These are phyloP conservation scores for Schizonepeta tenuifolia DNA, from an alignment of 257 asterid species.

Conservation along the genomic window DNA sequence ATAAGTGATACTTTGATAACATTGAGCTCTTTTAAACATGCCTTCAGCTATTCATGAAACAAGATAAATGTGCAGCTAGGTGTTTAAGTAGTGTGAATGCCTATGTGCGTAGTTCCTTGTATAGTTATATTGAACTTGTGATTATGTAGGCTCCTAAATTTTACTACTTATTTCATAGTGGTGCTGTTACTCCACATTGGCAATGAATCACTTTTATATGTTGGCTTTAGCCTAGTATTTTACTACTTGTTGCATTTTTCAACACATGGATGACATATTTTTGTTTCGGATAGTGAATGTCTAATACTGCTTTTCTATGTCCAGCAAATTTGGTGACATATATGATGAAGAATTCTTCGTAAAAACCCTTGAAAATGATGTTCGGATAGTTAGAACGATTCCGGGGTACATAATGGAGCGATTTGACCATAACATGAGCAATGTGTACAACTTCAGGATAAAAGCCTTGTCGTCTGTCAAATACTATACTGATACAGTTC, in stretches of 20 bases:
- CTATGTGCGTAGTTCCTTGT: background rate
- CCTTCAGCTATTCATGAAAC: background rate
- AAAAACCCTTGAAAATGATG: constrained; percentile 75
- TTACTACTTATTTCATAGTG: background rate
- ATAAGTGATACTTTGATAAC: background rate
- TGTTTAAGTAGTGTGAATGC: constrained; percentile 19
- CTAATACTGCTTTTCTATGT: constrained; percentile 38
- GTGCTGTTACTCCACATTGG: constrained; percentile 3
- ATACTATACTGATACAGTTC: constrained; percentile 78
- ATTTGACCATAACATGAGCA: constrained; percentile 83
- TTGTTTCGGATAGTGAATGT: constrained; percentile 25
- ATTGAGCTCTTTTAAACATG: background rate
- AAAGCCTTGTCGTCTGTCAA: constrained; percentile 92
- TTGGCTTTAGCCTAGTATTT: constrained; percentile 8
- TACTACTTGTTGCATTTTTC: constrained; percentile 14
- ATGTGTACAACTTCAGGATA: constrained; percentile 89
- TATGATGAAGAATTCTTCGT: constrained; percentile 88
- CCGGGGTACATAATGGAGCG: constrained; percentile 91
- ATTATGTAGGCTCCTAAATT: constrained; percentile 6
- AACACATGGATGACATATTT: constrained; percentile 6
- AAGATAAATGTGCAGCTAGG: constrained; percentile 13
- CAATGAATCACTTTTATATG: constrained; percentile 13
- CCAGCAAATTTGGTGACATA: constrained; percentile 94
- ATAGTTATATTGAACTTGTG: background rate
- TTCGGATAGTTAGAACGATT: constrained; percentile 65